Conservation (phyloP, 2,329 filamentous ascomycete species). For the Magnaporthales sp. region DNA sequence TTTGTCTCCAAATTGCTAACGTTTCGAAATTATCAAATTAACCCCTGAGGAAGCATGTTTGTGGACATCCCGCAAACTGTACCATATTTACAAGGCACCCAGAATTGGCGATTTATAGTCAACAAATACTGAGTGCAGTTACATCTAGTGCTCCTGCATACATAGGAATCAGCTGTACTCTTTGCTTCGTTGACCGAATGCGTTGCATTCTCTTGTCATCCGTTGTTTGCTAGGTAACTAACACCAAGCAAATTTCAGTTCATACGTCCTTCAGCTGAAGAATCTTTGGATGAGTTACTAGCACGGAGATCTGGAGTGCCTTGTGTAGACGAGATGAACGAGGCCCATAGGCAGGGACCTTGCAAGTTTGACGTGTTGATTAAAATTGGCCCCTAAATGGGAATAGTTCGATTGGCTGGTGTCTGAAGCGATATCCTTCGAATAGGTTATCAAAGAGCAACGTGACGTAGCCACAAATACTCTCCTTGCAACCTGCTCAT, state of each 20-base stretch:
- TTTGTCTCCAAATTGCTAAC: too few species aligned
- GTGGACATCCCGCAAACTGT: neutral
- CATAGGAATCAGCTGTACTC: neutral
- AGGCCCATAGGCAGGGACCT: neutral
- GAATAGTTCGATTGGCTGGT: neutral
- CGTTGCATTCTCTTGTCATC: neutral
- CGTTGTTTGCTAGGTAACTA: neutral
- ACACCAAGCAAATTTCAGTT: neutral
- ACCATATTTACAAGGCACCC: too few species aligned
- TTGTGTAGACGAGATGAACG: neutral
- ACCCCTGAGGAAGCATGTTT: neutral
- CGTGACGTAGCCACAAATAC: neutral
- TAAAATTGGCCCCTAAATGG: neutral
- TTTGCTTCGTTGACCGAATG: neutral
- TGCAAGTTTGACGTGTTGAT: neutral
- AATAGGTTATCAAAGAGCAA: neutral
- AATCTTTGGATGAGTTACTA: neutral
- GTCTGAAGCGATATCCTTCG: too few species aligned
- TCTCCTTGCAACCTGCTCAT: neutral
- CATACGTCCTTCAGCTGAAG: neutral
- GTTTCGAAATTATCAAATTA: too few species aligned
- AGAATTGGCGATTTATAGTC: too few species aligned
- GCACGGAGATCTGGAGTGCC: neutral
- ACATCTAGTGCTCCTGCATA: neutral
- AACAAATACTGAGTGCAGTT: too few species aligned